Base-by-base conservation (phyloP, 768 basidiomycete genomes). In the Thelephora ganbajun region DNA sequence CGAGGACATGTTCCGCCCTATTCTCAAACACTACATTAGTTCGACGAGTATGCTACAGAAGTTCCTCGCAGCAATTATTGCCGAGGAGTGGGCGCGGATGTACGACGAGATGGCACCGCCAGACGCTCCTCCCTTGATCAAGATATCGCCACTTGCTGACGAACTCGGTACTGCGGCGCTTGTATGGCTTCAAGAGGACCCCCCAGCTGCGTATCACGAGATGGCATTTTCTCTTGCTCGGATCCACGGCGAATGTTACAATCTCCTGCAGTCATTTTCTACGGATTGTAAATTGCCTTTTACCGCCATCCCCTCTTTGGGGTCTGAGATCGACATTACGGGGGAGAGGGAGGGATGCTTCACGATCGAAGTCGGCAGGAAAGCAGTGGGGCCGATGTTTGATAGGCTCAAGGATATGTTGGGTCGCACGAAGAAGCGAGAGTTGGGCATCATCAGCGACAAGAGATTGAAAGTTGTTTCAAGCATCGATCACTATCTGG, bases 41-140 rank as follows among this genome's bases (percentile, higher is more conserved):
- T 93, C 94, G 1, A 76, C 82, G 5, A 92, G 89, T 57, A 93
- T 93, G 75, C 72, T 97, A 13, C 93, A 96, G 59, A 85, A 85
- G 53, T 80, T 91, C 59, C 63, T 98, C 37, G 68, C 83, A n/a
- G 83, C 89, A 14, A 74, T 87, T 44, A 72, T 98, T 49, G 67
- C 91, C 0, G 89, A 94, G 62, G 90, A 97, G 67, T 97, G 93
- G 96, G 88, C 92, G 4, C 66, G 66, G 7, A 70, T 74, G 39
- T 71, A 76, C 52, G 72, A 73, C 18, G 50, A 42, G 18, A 60
- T 59, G 11, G 53, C 64, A 0, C 50, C 44, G 19, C 50, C 64
- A 6, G 50, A 65, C 11, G 50, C 57, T 1, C 53, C 57, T 4
- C 64, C 73, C 36, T 69, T 86, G 43, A 69, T 77, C 18, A 73